Percentiles rank a stretch among this genome's conserved stretches.
These are phyloP conservation scores for Camelina hispida DNA, from an alignment of 345 rosid genomes.

Conservation along the genomic window DNA sequence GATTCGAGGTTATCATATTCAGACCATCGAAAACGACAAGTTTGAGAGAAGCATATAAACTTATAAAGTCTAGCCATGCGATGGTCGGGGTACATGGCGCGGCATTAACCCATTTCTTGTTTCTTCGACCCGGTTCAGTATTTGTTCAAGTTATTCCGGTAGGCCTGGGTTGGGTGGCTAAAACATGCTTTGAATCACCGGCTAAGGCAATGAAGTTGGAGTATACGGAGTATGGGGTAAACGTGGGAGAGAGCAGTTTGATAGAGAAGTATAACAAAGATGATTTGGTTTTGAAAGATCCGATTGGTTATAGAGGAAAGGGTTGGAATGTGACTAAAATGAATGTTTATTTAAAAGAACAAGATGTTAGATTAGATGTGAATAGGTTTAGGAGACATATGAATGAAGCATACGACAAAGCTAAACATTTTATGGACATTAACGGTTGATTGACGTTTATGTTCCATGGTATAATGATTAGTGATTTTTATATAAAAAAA, in stretches of 20 bases:
- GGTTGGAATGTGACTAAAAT: conserved; percentile 51
- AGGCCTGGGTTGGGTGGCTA: conserved; percentile 53
- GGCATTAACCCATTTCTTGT: conserved; percentile 59
- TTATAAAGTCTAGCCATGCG: conserved; percentile 57
- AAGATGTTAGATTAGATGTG: conserved; percentile 57
- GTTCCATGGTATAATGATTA: conserved; percentile 3
- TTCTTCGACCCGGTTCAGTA: conserved; percentile 57
- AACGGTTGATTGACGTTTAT: conserved; percentile 20
- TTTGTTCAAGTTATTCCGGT: conserved; percentile 63
- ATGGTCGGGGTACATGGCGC: conserved; percentile 73
- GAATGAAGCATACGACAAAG: conserved; percentile 45
- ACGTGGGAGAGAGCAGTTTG: conserved; percentile 57
- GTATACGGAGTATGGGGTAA: conserved; percentile 51
- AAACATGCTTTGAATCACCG: conserved; percentile 47
- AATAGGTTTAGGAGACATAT: conserved; percentile 52
- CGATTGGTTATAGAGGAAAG: conserved; percentile 43
- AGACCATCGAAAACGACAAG: conserved; percentile 40
- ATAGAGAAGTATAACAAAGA: conserved; percentile 51
- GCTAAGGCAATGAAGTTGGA: conserved; percentile 55
- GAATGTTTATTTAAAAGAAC: conserved; percentile 65
- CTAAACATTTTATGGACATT: conserved; percentile 52
- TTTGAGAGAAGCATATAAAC: conserved; percentile 45
- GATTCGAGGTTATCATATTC: conserved; percentile 55
- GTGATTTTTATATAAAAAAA: too few species aligned
- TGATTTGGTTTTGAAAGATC: conserved; percentile 53